Evolutionary conservation across 2,329 filamentous ascomycete genomes (phyloP).

Genomic region (Epichloe sibirici): DNA sequence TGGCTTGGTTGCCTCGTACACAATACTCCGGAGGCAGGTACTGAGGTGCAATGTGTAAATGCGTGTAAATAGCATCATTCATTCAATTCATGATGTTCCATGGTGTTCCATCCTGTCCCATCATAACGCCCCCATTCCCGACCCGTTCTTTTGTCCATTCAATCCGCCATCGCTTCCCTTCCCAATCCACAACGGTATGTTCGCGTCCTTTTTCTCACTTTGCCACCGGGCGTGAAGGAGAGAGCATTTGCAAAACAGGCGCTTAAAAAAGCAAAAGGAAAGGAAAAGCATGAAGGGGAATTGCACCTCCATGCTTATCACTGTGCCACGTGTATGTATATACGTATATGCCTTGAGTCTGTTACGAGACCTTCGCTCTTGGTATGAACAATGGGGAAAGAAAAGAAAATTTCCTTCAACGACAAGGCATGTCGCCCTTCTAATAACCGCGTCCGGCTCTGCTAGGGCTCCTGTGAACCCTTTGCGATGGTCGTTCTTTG

Average conservation of each 20-base stretch:
- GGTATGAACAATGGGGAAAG: not conserved
- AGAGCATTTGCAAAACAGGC: no score
- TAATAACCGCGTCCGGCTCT: constrained; percentile 9
- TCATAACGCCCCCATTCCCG: not conserved
- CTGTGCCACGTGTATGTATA: not conserved
- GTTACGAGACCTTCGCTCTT: not conserved
- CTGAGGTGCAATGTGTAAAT: no score
- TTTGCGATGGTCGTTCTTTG: constrained; percentile 25
- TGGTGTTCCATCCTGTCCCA: not conserved
- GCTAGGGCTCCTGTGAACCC: constrained; percentile 15
- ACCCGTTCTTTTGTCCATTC: not conserved
- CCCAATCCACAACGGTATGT: not conserved
- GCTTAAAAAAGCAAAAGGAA: not conserved
- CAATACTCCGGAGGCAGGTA: not conserved
- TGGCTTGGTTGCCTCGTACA: no score
- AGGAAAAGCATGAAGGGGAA: not conserved
- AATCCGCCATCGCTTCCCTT: not conserved
- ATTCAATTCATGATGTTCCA: not conserved
- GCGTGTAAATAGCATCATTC: not conserved
- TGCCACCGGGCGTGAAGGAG: not conserved
- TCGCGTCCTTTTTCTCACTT: not conserved
- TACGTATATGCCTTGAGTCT: not conserved
- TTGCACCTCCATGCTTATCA: no score
- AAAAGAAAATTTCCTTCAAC: not conserved
- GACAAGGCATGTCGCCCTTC: not conserved